Conservation (phyloP, 2,329 filamentous ascomycete genomes). For the Magnaporthiopsis incrustans region DNA sequence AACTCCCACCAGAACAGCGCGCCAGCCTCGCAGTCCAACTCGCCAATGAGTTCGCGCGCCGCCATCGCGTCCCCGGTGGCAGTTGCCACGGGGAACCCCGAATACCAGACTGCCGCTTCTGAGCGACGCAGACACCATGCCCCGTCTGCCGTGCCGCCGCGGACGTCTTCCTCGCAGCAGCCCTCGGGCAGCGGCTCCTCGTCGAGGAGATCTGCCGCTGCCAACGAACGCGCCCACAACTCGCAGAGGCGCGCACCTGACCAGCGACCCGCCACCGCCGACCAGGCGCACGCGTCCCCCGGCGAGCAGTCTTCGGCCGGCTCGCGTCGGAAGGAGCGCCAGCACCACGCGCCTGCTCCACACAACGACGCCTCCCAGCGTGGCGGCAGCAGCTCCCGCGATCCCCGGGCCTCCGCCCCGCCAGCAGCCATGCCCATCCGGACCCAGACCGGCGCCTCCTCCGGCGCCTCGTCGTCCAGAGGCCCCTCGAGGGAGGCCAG, state of each 20-base stretch:
- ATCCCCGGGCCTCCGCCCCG: constrained; percentile 25
- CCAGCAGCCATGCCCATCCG: constrained; percentile 37
- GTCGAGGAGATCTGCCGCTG: constrained; percentile 35
- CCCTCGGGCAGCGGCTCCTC: constrained; percentile 22
- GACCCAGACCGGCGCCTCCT: constrained; percentile 25
- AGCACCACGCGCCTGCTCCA: constrained; percentile 13
- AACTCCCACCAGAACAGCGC: constrained; percentile 8
- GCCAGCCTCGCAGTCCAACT: constrained; percentile 23
- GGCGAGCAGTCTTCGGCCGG: constrained; percentile 28
- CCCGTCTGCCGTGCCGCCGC: constrained; percentile 67
- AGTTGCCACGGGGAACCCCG: constrained; percentile 27
- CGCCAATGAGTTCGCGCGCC: constrained; percentile 40
- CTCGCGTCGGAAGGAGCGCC: constrained; percentile 31
- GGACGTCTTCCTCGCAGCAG: constrained; percentile 64
- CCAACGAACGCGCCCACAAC: constrained; percentile 35
- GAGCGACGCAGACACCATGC: constrained; percentile 51
- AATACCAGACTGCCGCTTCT: constrained; percentile 35
- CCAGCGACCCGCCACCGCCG: constrained; percentile 16
- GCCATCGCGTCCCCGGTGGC: constrained; percentile 34
- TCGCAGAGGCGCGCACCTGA: constrained; percentile 33
- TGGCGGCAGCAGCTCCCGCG: constrained; percentile 29
- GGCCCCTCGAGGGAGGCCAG: constrained; percentile 67
- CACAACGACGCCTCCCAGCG: constrained; percentile 30
- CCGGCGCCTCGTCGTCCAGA: constrained; percentile 43
- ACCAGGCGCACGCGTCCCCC: constrained; percentile 3